Conservation (phyloP, 1,284 basidiomycete genomes). For the Papiliotrema terrestris region DNA sequence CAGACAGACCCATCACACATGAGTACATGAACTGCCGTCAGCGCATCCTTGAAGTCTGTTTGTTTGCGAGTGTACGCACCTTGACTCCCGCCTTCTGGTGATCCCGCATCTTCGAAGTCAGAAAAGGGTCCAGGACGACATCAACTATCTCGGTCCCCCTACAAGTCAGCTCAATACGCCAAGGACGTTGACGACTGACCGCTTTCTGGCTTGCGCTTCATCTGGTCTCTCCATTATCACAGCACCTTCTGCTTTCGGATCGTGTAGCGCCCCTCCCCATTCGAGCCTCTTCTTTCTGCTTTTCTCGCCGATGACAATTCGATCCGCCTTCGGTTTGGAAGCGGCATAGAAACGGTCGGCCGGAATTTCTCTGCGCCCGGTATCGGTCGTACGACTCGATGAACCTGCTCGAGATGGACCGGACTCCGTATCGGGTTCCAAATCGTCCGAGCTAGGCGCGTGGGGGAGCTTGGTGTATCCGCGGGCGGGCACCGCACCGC, state of each 20-base stretch:
- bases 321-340: constrained; percentile 18
- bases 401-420: constrained; percentile 8
- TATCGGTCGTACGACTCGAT: background rate
- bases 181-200: constrained; percentile 57
- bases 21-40: constrained; percentile 78
- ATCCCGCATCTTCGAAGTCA: constrained; percentile 71
- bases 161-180: background rate
- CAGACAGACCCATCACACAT: constrained; percentile 89
- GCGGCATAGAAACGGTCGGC: constrained; percentile 30
- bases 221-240: constrained; percentile 82
- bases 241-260: constrained; percentile 70
- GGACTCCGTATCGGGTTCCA: background rate
- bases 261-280: constrained; percentile 42
- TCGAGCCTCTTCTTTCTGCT: constrained; percentile 33
- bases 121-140: constrained; percentile 90
- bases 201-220: constrained; percentile 69
- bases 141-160: constrained; percentile 58
- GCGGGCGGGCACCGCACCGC: constrained; percentile 17
- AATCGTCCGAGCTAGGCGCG: background rate
- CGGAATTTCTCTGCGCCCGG: constrained; percentile 15
- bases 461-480: background rate
- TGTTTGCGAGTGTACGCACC: no score
- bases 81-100: constrained; percentile 83
- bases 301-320: constrained; percentile 38
- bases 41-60: background rate